phyloP scores from a whole-genome alignment of 2,329 filamentous ascomycete species.

The Grosmannia clavigera region DNA sequence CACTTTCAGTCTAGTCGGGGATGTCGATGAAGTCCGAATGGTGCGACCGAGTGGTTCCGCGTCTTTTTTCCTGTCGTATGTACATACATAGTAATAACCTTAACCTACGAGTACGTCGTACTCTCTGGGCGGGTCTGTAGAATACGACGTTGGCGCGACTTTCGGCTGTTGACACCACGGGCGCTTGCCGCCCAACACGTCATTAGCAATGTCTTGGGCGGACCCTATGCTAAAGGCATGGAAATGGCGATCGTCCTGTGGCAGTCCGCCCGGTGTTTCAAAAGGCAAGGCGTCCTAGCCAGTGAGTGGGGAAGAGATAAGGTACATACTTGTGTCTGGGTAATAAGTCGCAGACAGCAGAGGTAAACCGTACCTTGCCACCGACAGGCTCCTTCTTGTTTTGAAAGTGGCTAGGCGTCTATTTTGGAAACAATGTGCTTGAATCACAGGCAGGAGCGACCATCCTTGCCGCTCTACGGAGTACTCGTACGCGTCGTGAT shows the following conservation, averaged over 20 bases:
- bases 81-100: neutral
- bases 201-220: neutral
- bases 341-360: neutral
- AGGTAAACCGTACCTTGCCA: neutral
- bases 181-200: neutral
- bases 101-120: neutral
- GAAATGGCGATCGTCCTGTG: neutral
- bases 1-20: neutral
- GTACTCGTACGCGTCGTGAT: neutral
- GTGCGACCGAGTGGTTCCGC: neutral
- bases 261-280: neutral
- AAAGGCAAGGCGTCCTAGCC: neutral
- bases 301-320: neutral
- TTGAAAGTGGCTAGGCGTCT: neutral
- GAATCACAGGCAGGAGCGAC: neutral
- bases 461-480: neutral
- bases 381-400: neutral
- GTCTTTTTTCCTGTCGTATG: neutral
- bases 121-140: neutral
- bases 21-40: neutral
- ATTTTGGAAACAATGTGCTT: neutral
- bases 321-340: neutral
- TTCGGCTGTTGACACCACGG: neutral
- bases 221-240: neutral
- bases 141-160: neutral